Evolutionary conservation across 345 rosid genomes (phyloP).

Genomic region (Bruguiera parviflora): DNA sequence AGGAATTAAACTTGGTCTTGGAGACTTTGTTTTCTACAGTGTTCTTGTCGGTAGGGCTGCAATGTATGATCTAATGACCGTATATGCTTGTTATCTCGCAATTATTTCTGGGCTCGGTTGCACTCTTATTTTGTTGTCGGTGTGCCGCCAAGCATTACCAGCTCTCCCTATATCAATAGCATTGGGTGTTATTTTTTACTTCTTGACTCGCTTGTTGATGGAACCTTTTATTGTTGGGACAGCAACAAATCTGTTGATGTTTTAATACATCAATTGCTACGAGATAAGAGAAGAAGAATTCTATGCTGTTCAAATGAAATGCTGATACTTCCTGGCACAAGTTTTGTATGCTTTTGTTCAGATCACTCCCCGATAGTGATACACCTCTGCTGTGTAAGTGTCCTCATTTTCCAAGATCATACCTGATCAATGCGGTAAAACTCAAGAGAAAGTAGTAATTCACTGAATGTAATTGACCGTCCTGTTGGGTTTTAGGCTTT

Average conservation of each 20-base stretch:
- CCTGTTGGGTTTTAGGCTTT: slow-evolving; percentile 1
- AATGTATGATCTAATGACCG: slow-evolving; percentile 97
- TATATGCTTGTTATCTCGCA: slow-evolving; percentile 93
- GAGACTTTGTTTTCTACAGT: slow-evolving; percentile 95
- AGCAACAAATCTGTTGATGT: slow-evolving; percentile 76
- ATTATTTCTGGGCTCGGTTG: slow-evolving; percentile 95
- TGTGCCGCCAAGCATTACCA: slow-evolving; percentile 76
- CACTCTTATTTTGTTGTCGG: slow-evolving; percentile 88
- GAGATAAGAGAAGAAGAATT: neutral
- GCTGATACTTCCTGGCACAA: neutral
- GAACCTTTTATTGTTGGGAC: slow-evolving; percentile 88
- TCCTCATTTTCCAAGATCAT: neutral
- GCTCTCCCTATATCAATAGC: slow-evolving; percentile 94
- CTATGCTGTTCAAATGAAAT: neutral
- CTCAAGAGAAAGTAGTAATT: neutral
- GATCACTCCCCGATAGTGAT: neutral
- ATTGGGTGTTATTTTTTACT: slow-evolving; percentile 81
- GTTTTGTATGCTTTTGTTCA: neutral
- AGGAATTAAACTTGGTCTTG: slow-evolving; percentile 94
- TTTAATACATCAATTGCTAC: slow-evolving; percentile 28
- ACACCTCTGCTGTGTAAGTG: neutral
- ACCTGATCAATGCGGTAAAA: neutral
- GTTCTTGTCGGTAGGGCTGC: slow-evolving; percentile 99
- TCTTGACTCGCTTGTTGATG: slow-evolving; percentile 86
- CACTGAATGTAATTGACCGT: neutral